A percentile compares a stretch with the other conserved stretches of the same genome.
Evolutionary conservation across 2,329 filamentous ascomycete genomes (phyloP).

Genomic region (Aaosphaeria pasadenensis): DNA sequence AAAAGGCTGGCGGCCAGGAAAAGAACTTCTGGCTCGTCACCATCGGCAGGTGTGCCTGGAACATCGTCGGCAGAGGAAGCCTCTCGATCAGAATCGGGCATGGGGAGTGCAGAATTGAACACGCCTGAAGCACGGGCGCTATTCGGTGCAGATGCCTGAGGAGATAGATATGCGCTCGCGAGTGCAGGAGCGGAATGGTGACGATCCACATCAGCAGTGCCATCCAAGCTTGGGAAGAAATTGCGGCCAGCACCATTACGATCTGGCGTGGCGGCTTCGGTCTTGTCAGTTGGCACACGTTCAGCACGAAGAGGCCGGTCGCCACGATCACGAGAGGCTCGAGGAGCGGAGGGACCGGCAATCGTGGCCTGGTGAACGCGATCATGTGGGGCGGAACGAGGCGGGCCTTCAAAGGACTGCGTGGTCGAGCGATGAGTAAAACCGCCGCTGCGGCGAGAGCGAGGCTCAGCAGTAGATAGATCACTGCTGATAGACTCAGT

Average conservation of each 20-base stretch:
- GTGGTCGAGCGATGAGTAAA: conserved; percentile 41
- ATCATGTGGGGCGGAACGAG: conserved; percentile 18
- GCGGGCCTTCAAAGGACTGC: conserved; percentile 24
- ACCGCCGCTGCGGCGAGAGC: conserved; percentile 62
- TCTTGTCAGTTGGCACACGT: conserved; percentile 12
- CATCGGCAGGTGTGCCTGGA: conserved; percentile 39
- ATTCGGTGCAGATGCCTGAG: conserved; percentile 17
- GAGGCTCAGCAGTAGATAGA: conserved; percentile 26
- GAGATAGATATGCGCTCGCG: conserved; percentile 3
- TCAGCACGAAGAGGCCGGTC: conserved; percentile 3
- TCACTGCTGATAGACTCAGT: conserved; percentile 42
- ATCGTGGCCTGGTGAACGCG: conserved; percentile 8
- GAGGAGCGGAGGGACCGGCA: neutral
- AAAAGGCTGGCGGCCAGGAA: conserved; percentile 93
- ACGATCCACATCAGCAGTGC: conserved; percentile 17
- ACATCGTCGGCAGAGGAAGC: conserved; percentile 14
- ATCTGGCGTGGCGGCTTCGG: conserved; percentile 15
- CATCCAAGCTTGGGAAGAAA: conserved; percentile 18
- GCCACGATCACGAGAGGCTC: neutral
- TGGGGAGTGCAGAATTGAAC: conserved; percentile 83
- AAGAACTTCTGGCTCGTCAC: conserved; percentile 67
- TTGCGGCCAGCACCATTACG: conserved; percentile 27
- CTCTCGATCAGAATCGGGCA: conserved; percentile 37
- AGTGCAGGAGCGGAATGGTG: conserved; percentile 4
- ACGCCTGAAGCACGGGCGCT: conserved; percentile 65